Evolutionary conservation across 2,329 filamentous ascomycete genomes (phyloP).

Genomic region (Ilyonectria sp.): DNA sequence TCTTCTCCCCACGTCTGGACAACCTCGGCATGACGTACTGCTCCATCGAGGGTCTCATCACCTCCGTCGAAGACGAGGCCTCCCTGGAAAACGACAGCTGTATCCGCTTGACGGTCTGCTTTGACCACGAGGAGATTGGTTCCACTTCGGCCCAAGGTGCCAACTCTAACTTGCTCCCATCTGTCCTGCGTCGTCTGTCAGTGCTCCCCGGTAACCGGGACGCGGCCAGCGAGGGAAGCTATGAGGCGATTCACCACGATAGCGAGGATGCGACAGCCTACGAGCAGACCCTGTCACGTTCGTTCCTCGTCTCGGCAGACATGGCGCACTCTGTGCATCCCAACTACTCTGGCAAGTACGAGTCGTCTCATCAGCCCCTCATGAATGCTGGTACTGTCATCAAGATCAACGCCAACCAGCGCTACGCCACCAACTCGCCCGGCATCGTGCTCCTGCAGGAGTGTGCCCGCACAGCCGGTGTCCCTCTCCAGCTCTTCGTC

Average conservation of each 20-base stretch:
- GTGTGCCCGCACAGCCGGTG: slow-evolving; percentile 79
- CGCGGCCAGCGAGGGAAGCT: slow-evolving; percentile 74
- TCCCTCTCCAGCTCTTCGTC: slow-evolving; percentile 95
- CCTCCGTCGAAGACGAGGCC: slow-evolving; percentile 76
- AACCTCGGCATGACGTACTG: slow-evolving; percentile 98
- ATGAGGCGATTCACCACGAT: slow-evolving; percentile 72
- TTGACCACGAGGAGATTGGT: slow-evolving; percentile 98
- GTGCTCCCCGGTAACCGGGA: slow-evolving; percentile 79
- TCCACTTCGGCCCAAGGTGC: slow-evolving; percentile 94
- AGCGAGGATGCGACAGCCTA: slow-evolving; percentile 83
- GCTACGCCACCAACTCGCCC: slow-evolving; percentile 96
- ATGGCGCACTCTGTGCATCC: slow-evolving; percentile 98
- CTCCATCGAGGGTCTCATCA: slow-evolving; percentile 86
- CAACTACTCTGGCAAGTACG: slow-evolving; percentile 94
- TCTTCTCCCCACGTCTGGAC: slow-evolving; percentile 96
- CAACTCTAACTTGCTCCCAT: slow-evolving; percentile 90
- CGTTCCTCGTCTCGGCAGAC: slow-evolving; percentile 95
- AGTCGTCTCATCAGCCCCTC: slow-evolving; percentile 89
- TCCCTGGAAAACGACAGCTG: slow-evolving; percentile 82
- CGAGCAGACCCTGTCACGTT: slow-evolving; percentile 91
- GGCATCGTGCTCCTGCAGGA: slow-evolving; percentile 95
- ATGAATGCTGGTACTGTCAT: slow-evolving; percentile 98
- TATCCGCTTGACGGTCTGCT: slow-evolving; percentile 93
- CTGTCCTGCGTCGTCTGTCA: slow-evolving; percentile 88
- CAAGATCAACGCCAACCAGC: slow-evolving; percentile 98